These are phyloP conservation scores for Flaveria linearis DNA, from an alignment of 129 eudicot genomes.

Conservation along the genomic window DNA sequence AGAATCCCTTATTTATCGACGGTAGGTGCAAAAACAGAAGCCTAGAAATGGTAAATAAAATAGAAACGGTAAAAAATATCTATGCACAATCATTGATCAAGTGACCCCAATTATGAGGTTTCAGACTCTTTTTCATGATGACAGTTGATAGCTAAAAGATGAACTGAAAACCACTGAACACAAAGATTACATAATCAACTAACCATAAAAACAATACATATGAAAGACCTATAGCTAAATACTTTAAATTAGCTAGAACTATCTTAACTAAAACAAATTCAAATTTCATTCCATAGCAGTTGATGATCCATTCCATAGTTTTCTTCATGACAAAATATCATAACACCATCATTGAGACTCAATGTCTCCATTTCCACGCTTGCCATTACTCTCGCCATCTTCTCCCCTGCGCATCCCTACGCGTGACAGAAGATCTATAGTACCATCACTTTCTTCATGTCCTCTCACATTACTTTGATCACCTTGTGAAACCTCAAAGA, in stretches of 20 bases:
- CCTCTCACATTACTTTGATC: slow-evolving; percentile 12
- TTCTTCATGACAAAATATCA: slow-evolving; percentile 14
- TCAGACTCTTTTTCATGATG: not conserved
- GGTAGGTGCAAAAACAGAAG: not conserved
- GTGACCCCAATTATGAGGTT: not conserved
- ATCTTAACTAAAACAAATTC: not conserved
- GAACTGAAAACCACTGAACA: not conserved
- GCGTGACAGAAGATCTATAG: slow-evolving; percentile 29
- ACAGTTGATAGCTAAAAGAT: not conserved
- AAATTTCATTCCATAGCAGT: not conserved
- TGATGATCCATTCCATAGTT: not conserved
- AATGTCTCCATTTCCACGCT: not conserved
- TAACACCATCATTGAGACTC: slow-evolving; percentile 12
- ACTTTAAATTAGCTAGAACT: not conserved
- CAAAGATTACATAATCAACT: not conserved
- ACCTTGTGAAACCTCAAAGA: slow-evolving; percentile 16
- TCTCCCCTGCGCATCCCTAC: slow-evolving; percentile 18
- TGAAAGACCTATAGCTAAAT: not conserved
- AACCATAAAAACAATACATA: not conserved
- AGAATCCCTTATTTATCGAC: not conserved
- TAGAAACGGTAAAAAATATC: not conserved
- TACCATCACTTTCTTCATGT: slow-evolving; percentile 21
- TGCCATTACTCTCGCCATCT: slow-evolving; percentile 11
- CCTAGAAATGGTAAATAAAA: not conserved
- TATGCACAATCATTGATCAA: not conserved